These are phyloP conservation scores for Acanthamoeba triangularis DNA, from an alignment of 208 protist genomes.

Conservation along the genomic window DNA sequence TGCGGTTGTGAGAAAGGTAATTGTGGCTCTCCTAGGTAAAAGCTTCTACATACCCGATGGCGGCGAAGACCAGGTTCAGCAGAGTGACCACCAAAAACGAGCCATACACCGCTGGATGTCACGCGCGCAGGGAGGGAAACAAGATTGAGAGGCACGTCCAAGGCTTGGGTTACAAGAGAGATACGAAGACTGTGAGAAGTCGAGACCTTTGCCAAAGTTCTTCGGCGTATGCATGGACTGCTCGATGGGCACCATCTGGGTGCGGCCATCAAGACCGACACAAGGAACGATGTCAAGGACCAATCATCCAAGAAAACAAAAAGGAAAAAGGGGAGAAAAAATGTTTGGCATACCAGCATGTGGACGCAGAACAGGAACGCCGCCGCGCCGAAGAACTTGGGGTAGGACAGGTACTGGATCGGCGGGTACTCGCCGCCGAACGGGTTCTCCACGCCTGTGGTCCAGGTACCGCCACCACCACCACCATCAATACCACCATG, in stretches of 20 bases:
- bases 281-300: no score
- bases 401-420: conserved; percentile 41
- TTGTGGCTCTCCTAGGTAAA: background rate
- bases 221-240: conserved; percentile 32
- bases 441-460: background rate
- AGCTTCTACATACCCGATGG: background rate
- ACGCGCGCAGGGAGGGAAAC: background rate
- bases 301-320: background rate
- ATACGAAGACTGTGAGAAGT: background rate
- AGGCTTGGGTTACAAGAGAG: no score
- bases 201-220: background rate
- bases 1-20: background rate
- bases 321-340: background rate
- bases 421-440: background rate
- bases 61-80: conserved; percentile 63
- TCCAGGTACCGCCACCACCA: no score
- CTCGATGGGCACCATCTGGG: conserved; percentile 54
- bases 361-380: conserved; percentile 80
- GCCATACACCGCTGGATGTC: background rate
- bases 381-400: conserved; percentile 76
- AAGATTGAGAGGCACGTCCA: background rate
- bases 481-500: no score
- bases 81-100: conserved; percentile 26
- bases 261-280: background rate
- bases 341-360: conserved; percentile 63